phyloP scores from a whole-genome alignment of 148 eudicot genomes.

The Cornus controversa region DNA sequence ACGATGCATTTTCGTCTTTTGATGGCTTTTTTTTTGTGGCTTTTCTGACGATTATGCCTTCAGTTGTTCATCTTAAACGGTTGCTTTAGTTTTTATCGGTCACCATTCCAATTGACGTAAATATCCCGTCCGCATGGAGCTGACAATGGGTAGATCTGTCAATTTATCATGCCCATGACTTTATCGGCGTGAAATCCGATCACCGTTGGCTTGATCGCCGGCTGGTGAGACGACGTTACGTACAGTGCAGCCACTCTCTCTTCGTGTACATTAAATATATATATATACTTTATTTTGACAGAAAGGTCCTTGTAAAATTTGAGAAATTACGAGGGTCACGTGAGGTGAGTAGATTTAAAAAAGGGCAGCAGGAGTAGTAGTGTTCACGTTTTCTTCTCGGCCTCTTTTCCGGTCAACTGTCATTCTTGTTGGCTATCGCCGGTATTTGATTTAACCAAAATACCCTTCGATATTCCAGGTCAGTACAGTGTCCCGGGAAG shows the following conservation, averaged over 20 bases:
- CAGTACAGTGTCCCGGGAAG: neutral
- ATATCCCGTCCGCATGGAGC: neutral
- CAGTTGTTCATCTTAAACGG: no score
- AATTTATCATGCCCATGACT: neutral
- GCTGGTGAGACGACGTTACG: neutral
- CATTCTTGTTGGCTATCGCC: slow-evolving; percentile 22
- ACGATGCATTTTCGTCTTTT: neutral
- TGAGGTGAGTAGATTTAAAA: neutral
- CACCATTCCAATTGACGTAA: neutral
- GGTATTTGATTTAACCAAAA: neutral
- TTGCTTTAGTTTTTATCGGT: neutral
- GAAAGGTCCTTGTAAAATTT: neutral
- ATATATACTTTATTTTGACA: neutral
- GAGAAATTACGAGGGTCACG: neutral
- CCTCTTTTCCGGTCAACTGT: slow-evolving; percentile 37
- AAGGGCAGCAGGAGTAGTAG: no score
- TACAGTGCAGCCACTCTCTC: neutral
- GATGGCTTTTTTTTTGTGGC: neutral
- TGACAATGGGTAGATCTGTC: slow-evolving; percentile 1
- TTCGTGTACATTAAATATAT: neutral
- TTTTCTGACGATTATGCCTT: neutral
- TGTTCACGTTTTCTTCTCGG: neutral
- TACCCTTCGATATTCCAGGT: neutral
- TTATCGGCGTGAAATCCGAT: neutral
- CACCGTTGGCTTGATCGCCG: neutral